Evolutionary conservation across 73 alveolate species (phyloP).

Genomic region (Tetrahymena thermophila): DNA sequence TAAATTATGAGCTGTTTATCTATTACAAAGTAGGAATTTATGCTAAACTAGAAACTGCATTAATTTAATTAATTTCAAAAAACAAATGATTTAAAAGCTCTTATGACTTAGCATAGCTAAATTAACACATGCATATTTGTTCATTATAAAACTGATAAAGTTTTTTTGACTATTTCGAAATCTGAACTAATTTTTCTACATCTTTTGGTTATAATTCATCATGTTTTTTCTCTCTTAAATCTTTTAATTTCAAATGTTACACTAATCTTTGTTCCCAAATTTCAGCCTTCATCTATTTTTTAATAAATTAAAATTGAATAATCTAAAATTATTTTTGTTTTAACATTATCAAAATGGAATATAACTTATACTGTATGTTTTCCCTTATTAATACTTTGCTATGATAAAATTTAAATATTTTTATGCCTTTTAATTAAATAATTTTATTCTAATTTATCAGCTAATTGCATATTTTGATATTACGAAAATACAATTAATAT

Average conservation of each 20-base stretch:
- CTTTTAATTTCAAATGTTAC: not conserved
- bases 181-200: not conserved
- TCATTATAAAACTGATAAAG: not conserved
- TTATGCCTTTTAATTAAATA: too few relatives aligned
- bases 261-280: not conserved
- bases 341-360: too few relatives aligned
- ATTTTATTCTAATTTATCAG: too few relatives aligned
- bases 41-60: not conserved
- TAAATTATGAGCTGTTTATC: not conserved
- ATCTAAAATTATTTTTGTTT: too few relatives aligned
- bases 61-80: not conserved
- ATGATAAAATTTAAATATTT: too few relatives aligned
- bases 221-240: not conserved
- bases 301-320: too few relatives aligned
- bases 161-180: not conserved
- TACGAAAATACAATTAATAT: too few relatives aligned
- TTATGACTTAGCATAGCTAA: not conserved
- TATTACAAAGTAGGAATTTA: not conserved
- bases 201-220: not conserved
- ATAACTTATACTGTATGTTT: too few relatives aligned
- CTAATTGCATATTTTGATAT: too few relatives aligned
- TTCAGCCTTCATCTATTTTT: not conserved
- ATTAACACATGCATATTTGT: not conserved
- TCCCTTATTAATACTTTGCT: too few relatives aligned
- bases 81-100: not conserved